Evolutionary conservation across 805 yeast species (phyloP).

Genomic region (Starmerella asiatica): DNA sequence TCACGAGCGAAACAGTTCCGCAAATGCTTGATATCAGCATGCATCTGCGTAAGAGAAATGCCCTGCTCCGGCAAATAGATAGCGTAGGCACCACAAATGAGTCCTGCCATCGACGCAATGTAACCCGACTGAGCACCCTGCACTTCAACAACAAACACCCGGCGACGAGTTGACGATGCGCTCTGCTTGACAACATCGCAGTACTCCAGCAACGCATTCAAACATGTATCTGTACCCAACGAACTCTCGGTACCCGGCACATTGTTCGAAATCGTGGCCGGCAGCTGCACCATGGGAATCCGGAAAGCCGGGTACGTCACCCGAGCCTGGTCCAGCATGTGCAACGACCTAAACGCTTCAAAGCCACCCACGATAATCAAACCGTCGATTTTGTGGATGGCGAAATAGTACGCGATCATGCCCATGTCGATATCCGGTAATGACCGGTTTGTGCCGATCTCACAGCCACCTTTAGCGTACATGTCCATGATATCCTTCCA

Average conservation of each 20-base stretch:
- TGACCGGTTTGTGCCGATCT: conserved; percentile 87
- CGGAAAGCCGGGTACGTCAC: conserved; percentile 73
- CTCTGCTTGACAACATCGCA: conserved; percentile 92
- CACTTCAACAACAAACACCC: conserved; percentile 92
- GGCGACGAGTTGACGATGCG: conserved; percentile 85
- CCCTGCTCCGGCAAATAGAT: conserved; percentile 84
- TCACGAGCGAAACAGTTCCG: conserved; percentile 57
- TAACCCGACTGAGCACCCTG: conserved; percentile 97
- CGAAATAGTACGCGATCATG: conserved; percentile 82
- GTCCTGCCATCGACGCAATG: conserved; percentile 72
- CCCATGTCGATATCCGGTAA: conserved; percentile 79
- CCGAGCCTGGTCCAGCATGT: conserved; percentile 69
- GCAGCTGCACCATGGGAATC: conserved; percentile 86
- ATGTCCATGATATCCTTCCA: conserved; percentile 86
- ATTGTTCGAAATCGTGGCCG: conserved; percentile 92
- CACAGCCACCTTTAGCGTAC: conserved; percentile 87
- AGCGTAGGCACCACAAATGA: conserved; percentile 83
- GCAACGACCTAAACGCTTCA: conserved; percentile 82
- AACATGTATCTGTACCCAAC: conserved; percentile 88
- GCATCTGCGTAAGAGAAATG: conserved; percentile 50
- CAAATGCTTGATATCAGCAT: conserved; percentile 61
- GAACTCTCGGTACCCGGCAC: conserved; percentile 99
- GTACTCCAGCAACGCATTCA: conserved; percentile 78
- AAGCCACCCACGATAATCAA: conserved; percentile 88
- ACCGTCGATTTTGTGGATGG: conserved; percentile 78